Evolutionary conservation across 139 green algal genomes (phyloP).

Genomic region (Volvox reticuliferus): DNA sequence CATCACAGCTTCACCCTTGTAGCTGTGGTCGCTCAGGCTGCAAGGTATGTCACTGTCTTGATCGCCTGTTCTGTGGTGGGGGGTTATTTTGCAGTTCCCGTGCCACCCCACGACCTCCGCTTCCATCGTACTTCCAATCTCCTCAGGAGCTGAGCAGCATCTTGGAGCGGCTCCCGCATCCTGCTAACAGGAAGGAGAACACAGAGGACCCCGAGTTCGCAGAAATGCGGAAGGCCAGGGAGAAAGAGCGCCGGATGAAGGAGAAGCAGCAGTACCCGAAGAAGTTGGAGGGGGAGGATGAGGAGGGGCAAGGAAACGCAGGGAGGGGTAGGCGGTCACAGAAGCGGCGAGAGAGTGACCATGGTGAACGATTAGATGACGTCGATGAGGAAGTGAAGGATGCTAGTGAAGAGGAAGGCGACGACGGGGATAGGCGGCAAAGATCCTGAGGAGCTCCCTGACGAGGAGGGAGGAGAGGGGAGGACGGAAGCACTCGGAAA

Average conservation of each 20-base stretch:
- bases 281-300: background rate
- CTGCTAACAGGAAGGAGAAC: constrained; percentile 19
- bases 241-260: constrained; percentile 26
- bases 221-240: constrained; percentile 29
- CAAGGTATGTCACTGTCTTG: too few relatives aligned
- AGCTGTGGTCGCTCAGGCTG: too few relatives aligned
- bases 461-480: background rate
- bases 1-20: too few relatives aligned
- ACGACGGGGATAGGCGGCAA: too few relatives aligned
- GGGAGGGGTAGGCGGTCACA: too few relatives aligned
- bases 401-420: background rate
- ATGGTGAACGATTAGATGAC: background rate
- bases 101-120: too few relatives aligned
- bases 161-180: constrained; percentile 76
- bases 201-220: constrained; percentile 55
- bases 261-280: background rate
- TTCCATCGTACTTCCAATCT: background rate
- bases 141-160: constrained; percentile 87
- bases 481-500: background rate
- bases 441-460: background rate
- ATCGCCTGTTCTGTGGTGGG: too few relatives aligned
- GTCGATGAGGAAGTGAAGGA: constrained; percentile 3
- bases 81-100: too few relatives aligned
- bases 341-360: background rate
- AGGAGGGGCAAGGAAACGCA: too few relatives aligned